Evolutionary conservation across 2,329 filamentous ascomycete species (phyloP), one percentile per base, ranked within the genome.

Genomic region (Penicillium sp.): DNA sequence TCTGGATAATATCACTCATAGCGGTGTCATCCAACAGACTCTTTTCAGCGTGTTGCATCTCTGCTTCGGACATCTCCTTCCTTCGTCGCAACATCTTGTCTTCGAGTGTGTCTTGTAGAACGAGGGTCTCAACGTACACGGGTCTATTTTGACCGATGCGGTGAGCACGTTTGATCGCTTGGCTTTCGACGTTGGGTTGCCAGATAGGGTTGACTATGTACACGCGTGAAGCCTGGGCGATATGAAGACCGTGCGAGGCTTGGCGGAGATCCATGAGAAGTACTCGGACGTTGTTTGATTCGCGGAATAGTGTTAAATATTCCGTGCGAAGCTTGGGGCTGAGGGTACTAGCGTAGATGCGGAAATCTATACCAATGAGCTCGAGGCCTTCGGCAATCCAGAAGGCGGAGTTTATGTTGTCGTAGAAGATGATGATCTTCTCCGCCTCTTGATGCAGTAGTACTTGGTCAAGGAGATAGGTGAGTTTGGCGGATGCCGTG

Each of bases 381-480:
- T 97, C 93, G 0, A 98, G 81, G 29, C 89, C 86, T 68, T 92
- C 87, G 0, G 91, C 90, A 39, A 97, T 84, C 75, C 96, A 96
- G 73, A 85, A 96, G 1, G 91, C 93, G 2, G 90, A 83, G 65
- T 96, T 93, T 58, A 95, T 89, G 31, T 90, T 89, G 59, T 96
- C 91, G 71, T 96, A 97, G 72, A 98, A 98, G 10, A 97, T 84
- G 52, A 97, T 85, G 3, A 96, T 95, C 73, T 97, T 96, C 67
- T 96, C 92, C 0, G 82, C 76, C 1, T 81, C 74, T 52, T 95
- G 85, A 59, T 93, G 81, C 52, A 83, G 79, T 5, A 87, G 73
- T 13, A 97, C 86, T 31, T 85, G 82, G 53, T 92, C 88, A 19
- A 96, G 78, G 6, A 97, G 79, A 67, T 97, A 96, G 3, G 90